Evolutionary conservation across 2,329 filamentous ascomycete genomes (phyloP), one percentile per base, ranked within the genome.

Genomic region (Mariannaea elegans): DNA sequence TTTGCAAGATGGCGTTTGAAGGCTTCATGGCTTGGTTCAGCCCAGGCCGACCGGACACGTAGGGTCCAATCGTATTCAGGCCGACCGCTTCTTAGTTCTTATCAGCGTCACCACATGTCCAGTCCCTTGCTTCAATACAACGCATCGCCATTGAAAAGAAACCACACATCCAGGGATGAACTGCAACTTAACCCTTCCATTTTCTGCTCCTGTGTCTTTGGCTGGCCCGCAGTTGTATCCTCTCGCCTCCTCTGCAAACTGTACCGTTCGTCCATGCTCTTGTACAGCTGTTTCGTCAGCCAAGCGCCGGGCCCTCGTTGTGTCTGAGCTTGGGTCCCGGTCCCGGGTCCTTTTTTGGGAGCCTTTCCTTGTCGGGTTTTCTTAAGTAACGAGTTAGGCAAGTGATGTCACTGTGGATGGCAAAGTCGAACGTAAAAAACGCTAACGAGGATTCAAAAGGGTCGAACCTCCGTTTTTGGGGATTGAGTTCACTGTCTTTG

Each of bases 341-440:
- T n/a, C 21, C 12, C 7, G 39, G 21, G 39, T 44, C 39, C 39
- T 14, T 27, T 44, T 19, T 44, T 27, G 19, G 19, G 16, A 5
- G 10, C 32, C 32, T 14, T 36, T 36, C 32, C 13, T n/a, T 7
- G 16, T 18, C 18, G 36, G 19, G 42, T n/a, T 27, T 9, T 31
- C 32, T 13, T n/a, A n/a, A 48, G 42, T 45, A 14, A 14, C 42
- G 14, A 36, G 34, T 21, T 10, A 24, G 41, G 34, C 7, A 31
- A 7, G 54, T 57, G 54, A 57, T 57, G 54, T 57, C 54, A 57
- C 54, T 51, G 47, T 51, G 47, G 54, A 29, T 41, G 39, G 19
- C 41, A n/a, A 27, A 21, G 16, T 10, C 13, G 10, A 9, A 21
- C 41, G 41, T 44, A 13, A 19, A 44, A 44, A 44, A 44, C 41